Conservation (phyloP, 306 rosid genomes). For the cucumber (Cucumis sativus) region Cucumber_9930_V3 NC_026656.2:17101001-17101500, state of each 20-base stretch:
- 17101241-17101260: slow-evolving; percentile 2
- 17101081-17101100: background rate
- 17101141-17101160: background rate
- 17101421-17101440: slow-evolving; percentile 4
- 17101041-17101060: background rate
- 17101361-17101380: background rate
- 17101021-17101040: background rate
- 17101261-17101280: slow-evolving; percentile 8
- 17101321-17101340: slow-evolving; percentile 1
- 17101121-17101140: background rate
- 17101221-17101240: slow-evolving; percentile 20
- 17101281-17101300: background rate
- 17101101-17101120: background rate
- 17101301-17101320: slow-evolving; percentile 2
- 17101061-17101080: background rate
- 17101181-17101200: background rate
- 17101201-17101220: slow-evolving; percentile 55
- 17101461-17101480: background rate
- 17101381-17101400: background rate
- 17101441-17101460: background rate
- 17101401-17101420: background rate
- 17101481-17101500: background rate
- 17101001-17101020: background rate
- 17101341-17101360: background rate
- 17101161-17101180: background rate